These are phyloP conservation scores for Massariosphaeria phaeospora DNA, from an alignment of 495 filamentous ascomycete species.

Conservation along the genomic window DNA sequence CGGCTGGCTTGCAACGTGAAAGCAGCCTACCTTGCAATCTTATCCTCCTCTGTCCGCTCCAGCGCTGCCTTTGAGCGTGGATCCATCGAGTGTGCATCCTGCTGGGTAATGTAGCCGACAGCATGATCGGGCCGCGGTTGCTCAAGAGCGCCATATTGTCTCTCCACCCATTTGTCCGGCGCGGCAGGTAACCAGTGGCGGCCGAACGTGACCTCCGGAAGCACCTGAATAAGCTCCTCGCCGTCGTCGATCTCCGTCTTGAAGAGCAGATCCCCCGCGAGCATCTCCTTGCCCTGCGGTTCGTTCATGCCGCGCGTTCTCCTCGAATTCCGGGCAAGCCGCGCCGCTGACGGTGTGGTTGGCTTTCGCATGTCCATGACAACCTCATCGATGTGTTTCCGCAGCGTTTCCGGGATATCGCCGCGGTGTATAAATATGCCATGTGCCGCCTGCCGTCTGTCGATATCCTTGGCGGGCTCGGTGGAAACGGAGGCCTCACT, in stretches of 20 bases:
- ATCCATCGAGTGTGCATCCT: conserved; percentile 18
- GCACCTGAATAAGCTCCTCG: conserved; percentile 17
- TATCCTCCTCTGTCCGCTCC: conserved; percentile 13
- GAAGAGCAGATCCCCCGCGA: conserved; percentile 15
- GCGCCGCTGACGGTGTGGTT: conserved; percentile 17
- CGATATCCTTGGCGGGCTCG: conserved; percentile 12
- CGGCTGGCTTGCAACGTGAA: conserved; percentile 1
- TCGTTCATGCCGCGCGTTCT: conserved; percentile 17
- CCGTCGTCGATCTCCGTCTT: conserved; percentile 14
- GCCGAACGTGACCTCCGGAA: conserved; percentile 14
- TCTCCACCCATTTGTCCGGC: conserved; percentile 16
- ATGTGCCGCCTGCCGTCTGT: conserved; percentile 14
- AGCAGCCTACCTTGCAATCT: conserved; percentile 12
- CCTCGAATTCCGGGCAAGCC: conserved; percentile 14
- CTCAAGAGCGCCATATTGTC: conserved; percentile 19
- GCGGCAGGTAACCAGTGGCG: conserved; percentile 16
- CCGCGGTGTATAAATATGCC: conserved; percentile 14
- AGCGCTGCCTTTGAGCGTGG: conserved; percentile 11
- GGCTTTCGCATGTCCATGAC: conserved; percentile 17
- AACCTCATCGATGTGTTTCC: conserved; percentile 14
- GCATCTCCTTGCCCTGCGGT: conserved; percentile 15
- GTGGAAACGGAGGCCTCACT: conserved; percentile 13
- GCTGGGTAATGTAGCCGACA: conserved; percentile 19
- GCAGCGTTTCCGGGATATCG: conserved; percentile 18
- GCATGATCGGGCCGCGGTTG: conserved; percentile 17